Evolutionary conservation across 1,139 yeast species (phyloP), one percentile per base, ranked within the genome.

Genomic region (Candida sanyaensis): DNA sequence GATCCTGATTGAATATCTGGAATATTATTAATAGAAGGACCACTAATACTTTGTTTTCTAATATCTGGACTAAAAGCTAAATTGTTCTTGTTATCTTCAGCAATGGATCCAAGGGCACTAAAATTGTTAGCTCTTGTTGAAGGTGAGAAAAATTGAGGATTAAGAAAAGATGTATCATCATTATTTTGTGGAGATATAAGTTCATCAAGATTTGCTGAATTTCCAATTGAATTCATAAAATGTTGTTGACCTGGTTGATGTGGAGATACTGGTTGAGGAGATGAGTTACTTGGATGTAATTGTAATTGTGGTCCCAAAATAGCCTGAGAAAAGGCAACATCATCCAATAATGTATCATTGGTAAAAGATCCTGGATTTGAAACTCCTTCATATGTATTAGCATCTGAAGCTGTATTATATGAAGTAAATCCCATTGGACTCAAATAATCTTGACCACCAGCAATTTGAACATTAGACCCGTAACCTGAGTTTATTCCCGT

Each of bases 121-220:
- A 61, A 69, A 48, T 65, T 61, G 43, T 55, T 43, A 2, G 45
- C 45, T 44, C 58, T 64, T 13, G 59, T 62, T 5, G 74, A 67
- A 3, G 79, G 79, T 1, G 78, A 72, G 49, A 75, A 75, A 55
- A 73, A 74, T 50, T 72, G 77, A 6, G 77, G 68, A 44, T 67
- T 71, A 42, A 72, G 56, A 45, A 68, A 72, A 41, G 63, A 50
- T 38, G 57, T 52, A 23, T 50, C 53, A 30, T 50, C 54, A 28
- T 46, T 51, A 44, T 59, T 59, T 44, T 58, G 57, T 1, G 77
- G 77, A 3, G 74, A 71, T 36, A 72, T 66, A 23, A 72, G 57
- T 52, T 69, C 75, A 50, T 72, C 76, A 42, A 72, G 48, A 31
- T 51, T 52, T 11, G 50, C 51, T 2, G 55, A 59, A 50, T 66